Base-by-base conservation (phyloP, 2,329 filamentous ascomycete species). In the Trichoderma koningiopsis region DNA sequence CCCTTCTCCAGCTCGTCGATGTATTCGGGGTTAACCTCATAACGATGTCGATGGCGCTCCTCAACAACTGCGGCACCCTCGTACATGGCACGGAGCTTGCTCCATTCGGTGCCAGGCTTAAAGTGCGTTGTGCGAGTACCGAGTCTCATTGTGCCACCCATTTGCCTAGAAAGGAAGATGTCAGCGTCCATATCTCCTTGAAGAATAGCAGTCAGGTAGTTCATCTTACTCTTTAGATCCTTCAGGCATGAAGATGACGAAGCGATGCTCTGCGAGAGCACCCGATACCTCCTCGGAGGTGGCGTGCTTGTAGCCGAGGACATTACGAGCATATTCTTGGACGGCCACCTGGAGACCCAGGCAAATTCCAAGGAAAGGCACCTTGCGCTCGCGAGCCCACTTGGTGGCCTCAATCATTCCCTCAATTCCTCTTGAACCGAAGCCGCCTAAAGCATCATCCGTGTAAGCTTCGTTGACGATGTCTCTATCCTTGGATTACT, bases 201-300 rank as follows among this genome's bases (percentile, higher is more conserved):
- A n/a, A 35, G 8, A 31, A n/a, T 22, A 19, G 8, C 49, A 47
- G 14, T 4, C 14, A 16, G 10, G 29, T 43, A 31, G 49, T 35
- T 19, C 31, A 29, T 77, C 78, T 72, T 71, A 80, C 74, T 81
- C 79, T 73, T 81, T 83, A 71, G 78, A 80, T 5, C 77, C 79
- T 75, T 97, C 95, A 2, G 95, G 95, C 96, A 98, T 99, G 82
- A 92, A 95, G 74, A 98, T 87, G 73, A 99, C 89, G 33, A 92
- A 87, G 31, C 87, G 88, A 76, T 94, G 84, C 59, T 88, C 82
- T 16, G 89, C 86, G 3, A 83, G 29, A 11, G 31, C 55, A 29
- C 84, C 78, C 57, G 83, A 74, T 37, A 89, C 83, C 75, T 90
- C 88, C 73, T 88, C 87, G 10, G 84, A 87, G 4, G 82, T 84